Percentiles rank a stretch among this genome's conserved stretches.
Evolutionary conservation across 225 moss, liverwort and hornwort species (phyloP).

Genomic region (Asterella californica): DNA sequence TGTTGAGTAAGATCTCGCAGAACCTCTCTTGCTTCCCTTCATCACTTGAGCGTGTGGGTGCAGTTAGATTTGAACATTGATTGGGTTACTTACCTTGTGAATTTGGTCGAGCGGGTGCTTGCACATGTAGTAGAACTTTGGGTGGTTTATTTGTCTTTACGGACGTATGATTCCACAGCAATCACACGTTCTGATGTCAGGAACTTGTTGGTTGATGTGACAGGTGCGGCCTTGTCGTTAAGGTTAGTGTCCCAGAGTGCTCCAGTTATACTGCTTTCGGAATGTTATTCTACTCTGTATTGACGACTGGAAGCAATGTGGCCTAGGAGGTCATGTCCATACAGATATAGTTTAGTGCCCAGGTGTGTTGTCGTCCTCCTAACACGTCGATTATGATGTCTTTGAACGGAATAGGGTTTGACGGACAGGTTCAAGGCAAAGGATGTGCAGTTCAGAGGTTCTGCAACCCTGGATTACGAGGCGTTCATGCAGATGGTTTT

Average conservation of each 20-base stretch:
- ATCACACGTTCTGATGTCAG: slow-evolving; percentile 4
- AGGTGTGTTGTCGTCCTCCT: background rate
- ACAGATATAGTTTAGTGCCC: background rate
- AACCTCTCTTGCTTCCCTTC: background rate
- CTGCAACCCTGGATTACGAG: slow-evolving; percentile 77
- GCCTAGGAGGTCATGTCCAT: background rate
- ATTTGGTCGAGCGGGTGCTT: background rate
- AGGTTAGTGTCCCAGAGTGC: slow-evolving; percentile 34
- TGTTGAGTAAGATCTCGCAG: slow-evolving; percentile 48
- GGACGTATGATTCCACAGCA: background rate
- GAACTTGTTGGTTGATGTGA: background rate
- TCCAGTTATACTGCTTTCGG: background rate
- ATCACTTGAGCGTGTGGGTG: background rate
- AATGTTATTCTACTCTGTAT: background rate
- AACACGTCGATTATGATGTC: background rate
- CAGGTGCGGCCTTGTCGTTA: slow-evolving; percentile 90
- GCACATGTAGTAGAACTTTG: background rate
- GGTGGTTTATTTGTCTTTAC: background rate
- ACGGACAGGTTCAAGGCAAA: slow-evolving; percentile 89
- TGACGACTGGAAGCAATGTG: background rate
- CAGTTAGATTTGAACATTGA: background rate
- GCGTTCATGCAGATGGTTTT: slow-evolving; percentile 83
- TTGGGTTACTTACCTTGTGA: background rate
- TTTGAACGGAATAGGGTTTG: slow-evolving; percentile 39
- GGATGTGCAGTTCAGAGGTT: slow-evolving; percentile 59